Evolutionary conservation across 192 early-diverging fungal species (phyloP).

Genomic region (Podila epicladia): DNA sequence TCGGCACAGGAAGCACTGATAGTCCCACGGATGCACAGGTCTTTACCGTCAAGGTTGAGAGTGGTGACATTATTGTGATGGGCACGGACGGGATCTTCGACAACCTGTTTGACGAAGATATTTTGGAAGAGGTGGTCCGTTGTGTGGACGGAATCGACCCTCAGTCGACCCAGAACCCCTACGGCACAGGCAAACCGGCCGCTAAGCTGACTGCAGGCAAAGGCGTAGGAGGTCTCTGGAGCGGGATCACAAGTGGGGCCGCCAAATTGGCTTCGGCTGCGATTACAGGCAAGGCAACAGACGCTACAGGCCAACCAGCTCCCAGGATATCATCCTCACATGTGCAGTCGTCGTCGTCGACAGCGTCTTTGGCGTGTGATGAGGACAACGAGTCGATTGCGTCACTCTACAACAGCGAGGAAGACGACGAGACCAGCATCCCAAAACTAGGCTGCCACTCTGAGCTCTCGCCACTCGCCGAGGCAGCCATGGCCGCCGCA

Average conservation of each 20-base stretch:
- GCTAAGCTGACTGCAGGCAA: constrained; percentile 17
- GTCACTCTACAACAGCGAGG: neutral
- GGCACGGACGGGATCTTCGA: constrained; percentile 97
- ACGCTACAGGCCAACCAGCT: constrained; percentile 4
- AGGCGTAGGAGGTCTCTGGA: constrained; percentile 44
- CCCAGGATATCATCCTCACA: neutral
- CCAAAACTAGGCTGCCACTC: neutral
- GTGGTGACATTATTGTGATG: constrained; percentile 93
- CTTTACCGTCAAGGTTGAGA: constrained; percentile 85
- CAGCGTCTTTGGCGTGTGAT: neutral
- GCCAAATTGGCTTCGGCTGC: constrained; percentile 35
- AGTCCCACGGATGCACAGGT: constrained; percentile 83
- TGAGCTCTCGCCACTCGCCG: constrained; percentile 37
- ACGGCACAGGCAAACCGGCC: constrained; percentile 24
- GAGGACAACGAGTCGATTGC: constrained; percentile 6
- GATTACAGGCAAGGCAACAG: constrained; percentile 28
- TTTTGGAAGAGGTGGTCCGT: constrained; percentile 83
- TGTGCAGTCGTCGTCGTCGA: neutral
- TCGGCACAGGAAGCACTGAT: constrained; percentile 89
- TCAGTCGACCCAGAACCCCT: constrained; percentile 27
- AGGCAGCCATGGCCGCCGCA: constrained; percentile 29
- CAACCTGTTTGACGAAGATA: constrained; percentile 98
- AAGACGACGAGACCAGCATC: neutral
- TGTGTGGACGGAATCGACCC: constrained; percentile 47
- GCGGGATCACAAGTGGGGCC: constrained; percentile 26